Base-by-base conservation (phyloP, 2,329 filamentous ascomycete species). In the Penicillium sp. region DNA sequence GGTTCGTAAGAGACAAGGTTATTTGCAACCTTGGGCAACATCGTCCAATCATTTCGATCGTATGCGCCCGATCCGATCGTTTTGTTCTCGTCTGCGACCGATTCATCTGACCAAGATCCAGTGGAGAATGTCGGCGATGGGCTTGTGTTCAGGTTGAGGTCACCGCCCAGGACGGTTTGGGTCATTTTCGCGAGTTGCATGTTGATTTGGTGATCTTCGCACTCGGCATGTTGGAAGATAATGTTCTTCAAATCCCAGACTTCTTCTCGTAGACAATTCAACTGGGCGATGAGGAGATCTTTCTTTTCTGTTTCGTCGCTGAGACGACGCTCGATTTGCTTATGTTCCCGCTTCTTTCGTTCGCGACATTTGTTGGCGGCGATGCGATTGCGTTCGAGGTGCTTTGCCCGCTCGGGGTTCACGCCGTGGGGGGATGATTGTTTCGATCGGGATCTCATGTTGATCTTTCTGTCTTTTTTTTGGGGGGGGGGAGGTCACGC, bases 381-480 rank as follows among this genome's bases (percentile, higher is more conserved):
- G 38, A 64, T 50, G 16, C 62, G 60, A 47, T 65, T 65, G 30
- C 62, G 57, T 52, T 64, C 62, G 34, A 64, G 59, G 36, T 64
- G 62, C 32, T 43, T 58, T 9, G 61, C 58, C 6, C 49, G 50
- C 44, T 46, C 36, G 29, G 50, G 50, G 36, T 29, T 52, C 8
- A 52, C 19, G 18, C 27, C 7, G 13, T 29, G 23, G 16, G 50
- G 19, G 29, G 16, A 3, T 16, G 16, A 3, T 16, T 35, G 27
- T 13, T 34, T 10, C 13, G 49, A 47, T 30, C 18, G 35, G n/a
- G 50, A 14, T 34, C 47, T 52, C 50, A 52, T 52, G 4, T 10
- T 23, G 16, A 16, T 43, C 23, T 23, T 23, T 23, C 23, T 4
- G 7, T 10, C 2, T 34, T 32, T 32, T 34, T 16, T 47, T 26